Evolutionary conservation across 2,329 filamentous ascomycete genomes (phyloP), one percentile per base, ranked within the genome.

Genomic region (Colletotrichum lindemuthianum): DNA sequence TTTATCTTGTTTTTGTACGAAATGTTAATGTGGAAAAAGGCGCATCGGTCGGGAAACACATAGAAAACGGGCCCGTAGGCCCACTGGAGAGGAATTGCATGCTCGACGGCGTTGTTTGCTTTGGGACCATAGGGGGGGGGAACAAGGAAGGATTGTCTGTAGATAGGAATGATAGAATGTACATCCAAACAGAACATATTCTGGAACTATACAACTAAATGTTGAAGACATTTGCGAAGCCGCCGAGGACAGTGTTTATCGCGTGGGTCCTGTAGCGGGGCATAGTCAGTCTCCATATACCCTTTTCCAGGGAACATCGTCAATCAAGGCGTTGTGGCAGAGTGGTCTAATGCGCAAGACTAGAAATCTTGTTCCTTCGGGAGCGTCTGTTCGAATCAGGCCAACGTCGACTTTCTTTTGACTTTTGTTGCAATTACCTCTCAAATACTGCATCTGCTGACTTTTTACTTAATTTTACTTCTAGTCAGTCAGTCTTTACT

Each of bases 261-360:
- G 37, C 37, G 24, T 24, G 24, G 24, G 24, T 24, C 24, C 24
- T 4, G 24, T 24, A 24, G 24, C 24, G 24, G 24, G 24, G 24
- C 4, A 1, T 5, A 5, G 24, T 24, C 24, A 24, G 24, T 32
- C 12, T 1, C 8, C 15, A 45, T 24, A 32, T 15, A 1, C 2
- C 2, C 2, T 2, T 2, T 9, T 13, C 2, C n/a, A n/a, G n/a
- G 4, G 0, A 0, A 2, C 2, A 1, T 4, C 0, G 6, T 4
- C 8, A 6, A 5, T 1, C 45, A 0, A 11, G 60, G 60, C 60
- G 60, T 64, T 64, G 60, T 64, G 60, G 60, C 60, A 64, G 60
- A 64, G 60, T 64, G 60, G 60, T 64, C 60, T 64, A 64, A 64
- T 64, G 60, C 60, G 60, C 60, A 64, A 60, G 60, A 60, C 60